Evolutionary conservation across 371 early-diverging fungal genomes (phyloP), one percentile per base, ranked within the genome.

Genomic region (Batkoa obscura): DNA sequence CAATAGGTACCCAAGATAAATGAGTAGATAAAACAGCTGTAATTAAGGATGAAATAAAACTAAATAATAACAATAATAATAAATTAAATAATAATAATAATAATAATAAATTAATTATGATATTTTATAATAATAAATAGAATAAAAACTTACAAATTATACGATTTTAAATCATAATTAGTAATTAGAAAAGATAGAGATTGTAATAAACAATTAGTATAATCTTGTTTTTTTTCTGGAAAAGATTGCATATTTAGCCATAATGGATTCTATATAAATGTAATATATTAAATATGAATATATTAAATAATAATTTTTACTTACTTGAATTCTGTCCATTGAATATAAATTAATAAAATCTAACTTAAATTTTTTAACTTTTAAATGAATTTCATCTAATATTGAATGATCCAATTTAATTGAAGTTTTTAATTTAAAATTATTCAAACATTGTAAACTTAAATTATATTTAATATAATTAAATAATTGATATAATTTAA

Each of bases 201-300:
- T 41, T 60, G 63, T 52, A 80, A 61, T 31, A 80, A 62, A 34
- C 65, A 72, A 9, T 66, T 58, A 6, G 72, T 67, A 52, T 74
- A 74, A 0, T 67, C 60, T 1, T 70, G 58, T 55, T 69, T 68
- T 43, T 69, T 69, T 15, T 71, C 70, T 4, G 80, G 78, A 60
- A 74, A 80, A 37, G 80, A 76, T 33, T 72, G 72, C 63, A 78
- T 78, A 56, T 78, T 78, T 32, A 80, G 61, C 80, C 80, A 80
- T 35, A 80, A 51, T 6, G 80, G 80, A 43, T 72, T 69, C 78
- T 80, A 56, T 17, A 9, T 43, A 55, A 51, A 48, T 15, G 38
- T 53, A 17, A 49, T 47, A 32, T 43, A 5, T 8, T 35, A 51
- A 9, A 51, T n/a, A 30, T 42, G 10, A 15, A 55, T 36, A 2